Base-by-base conservation (phyloP, 176 grass and related monocot species). In the Poa annua region DNA sequence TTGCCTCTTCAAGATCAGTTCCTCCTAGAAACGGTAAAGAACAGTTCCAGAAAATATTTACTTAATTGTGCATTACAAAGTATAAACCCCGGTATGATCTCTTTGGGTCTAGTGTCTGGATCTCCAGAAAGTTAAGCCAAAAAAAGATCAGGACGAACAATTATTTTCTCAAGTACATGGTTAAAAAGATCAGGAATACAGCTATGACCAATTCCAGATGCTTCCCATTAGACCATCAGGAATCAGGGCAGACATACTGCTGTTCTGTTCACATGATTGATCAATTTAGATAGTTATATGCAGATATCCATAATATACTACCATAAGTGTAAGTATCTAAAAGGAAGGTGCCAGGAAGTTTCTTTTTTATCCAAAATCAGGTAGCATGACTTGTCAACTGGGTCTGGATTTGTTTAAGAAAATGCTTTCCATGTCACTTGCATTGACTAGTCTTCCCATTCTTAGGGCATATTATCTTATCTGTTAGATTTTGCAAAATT, bases 21-120 rank as follows among this genome's bases (percentile, higher is more conserved):
- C 81, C 92, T 94, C 17, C 87, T 94, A 61, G 92, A 94, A 86
- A 92, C 53, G 87, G 92, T 94, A 83, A 66, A 59, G 39, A 79
- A n/a, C 19, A 66, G 55, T 64, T 10, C 8, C 14, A 34, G 41
- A 45, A 24, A 16, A 35, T 12, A 47, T 44, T 4, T 32, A 12
- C 13, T 61, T 64, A 4, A 59, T 14, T 67, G 0, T 51, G n/a
- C 35, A 61, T 21, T 39, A 55, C 6, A 35, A 20, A 61, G 17
- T 39, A 55, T 9, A 35, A 20, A 69, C 41, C 20, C 78, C 54
- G 11, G 75, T 81, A 81, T 62, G 69, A 38, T 17, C 39, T 61
- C 8, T 20, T n/a, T 0, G 5, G 6, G 44, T 55, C 33, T 42
- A 44, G 13, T 71, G 51, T 70, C 15, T 56, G 48, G 47, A 74